Evolutionary conservation across 352 stramenopile genomes (phyloP), one percentile per base, ranked within the genome.

Genomic region (Phytophthora pini): DNA sequence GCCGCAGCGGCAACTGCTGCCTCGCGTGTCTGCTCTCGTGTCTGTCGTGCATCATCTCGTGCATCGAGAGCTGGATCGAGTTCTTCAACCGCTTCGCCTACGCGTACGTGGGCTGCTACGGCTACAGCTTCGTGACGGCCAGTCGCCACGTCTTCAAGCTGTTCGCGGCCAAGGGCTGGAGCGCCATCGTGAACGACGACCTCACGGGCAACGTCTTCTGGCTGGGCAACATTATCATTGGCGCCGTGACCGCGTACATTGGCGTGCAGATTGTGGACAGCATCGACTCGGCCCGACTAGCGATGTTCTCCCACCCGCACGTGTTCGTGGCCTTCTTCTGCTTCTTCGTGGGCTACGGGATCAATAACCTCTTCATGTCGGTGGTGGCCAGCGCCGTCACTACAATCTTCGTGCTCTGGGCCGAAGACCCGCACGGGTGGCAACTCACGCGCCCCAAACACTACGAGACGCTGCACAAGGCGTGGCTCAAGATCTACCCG

Each of bases 11-110:
- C 61, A 95, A 90, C 59, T 97, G 88, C 65, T 86, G 87, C 38
- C 74, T 86, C 4, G 68, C 78, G 17, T 95, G 85, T 51, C 57
- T 95, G 5, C 57, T 91, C 34, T 79, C 68, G 17, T 93, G 82
- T 46, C 24, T 93, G 27, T 76, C 79, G 32, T 97, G 89, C 68
- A 75, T 97, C 38, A 75, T 97, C 15, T 72, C 74, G 49, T 93
- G 81, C 63, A 80, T 97, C 47, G 80, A 97, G 76, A 80, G 77
- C 46, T 86, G 80, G 68, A 82, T 97, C 55, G 86, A 97, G 75
- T 95, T 90, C 59, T 96, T 97, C 71, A 97, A 97, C 77, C 81
- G 84, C 43, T 96, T 90, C 46, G 96, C 90, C 10, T 97, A 86
- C 74, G 69, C 83, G 52, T 97, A 96, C 74, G 84, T 97, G 11